These are phyloP conservation scores for Phaseolus lunatus DNA, from an alignment of 306 rosid genomes.

Conservation along the genomic window DNA sequence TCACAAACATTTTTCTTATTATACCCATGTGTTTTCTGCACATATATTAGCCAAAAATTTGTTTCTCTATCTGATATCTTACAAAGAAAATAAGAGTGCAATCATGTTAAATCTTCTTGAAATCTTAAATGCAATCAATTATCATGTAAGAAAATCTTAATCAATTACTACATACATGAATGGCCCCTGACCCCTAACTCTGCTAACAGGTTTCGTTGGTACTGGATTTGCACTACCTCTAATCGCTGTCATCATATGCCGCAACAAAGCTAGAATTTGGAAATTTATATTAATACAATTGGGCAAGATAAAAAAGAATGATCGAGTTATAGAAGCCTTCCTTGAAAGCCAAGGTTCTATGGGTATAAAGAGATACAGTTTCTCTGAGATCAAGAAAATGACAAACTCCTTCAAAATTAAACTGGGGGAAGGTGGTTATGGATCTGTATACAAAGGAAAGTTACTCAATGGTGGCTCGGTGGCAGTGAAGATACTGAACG, in stretches of 20 bases:
- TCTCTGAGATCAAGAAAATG: slow-evolving; percentile 52
- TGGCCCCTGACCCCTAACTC: slow-evolving; percentile 14
- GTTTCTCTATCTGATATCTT: not conserved
- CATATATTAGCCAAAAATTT: not conserved
- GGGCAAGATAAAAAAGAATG: slow-evolving; percentile 28
- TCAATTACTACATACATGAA: not conserved
- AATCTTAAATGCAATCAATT: not conserved
- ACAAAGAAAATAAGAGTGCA: slow-evolving; percentile 20
- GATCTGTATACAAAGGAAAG: slow-evolving; percentile 58
- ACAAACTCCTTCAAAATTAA: slow-evolving; percentile 55
- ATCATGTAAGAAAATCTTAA: not conserved
- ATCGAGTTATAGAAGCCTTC: slow-evolving; percentile 48
- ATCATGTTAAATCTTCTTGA: slow-evolving; percentile 1
- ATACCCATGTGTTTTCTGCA: not conserved
- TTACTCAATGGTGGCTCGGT: slow-evolving; percentile 38
- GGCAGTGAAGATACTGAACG: slow-evolving; percentile 56
- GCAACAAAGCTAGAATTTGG: slow-evolving; percentile 46
- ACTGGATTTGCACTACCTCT: slow-evolving; percentile 55
- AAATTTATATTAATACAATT: slow-evolving; percentile 32
- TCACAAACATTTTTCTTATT: not conserved
- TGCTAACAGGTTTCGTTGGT: slow-evolving; percentile 47
- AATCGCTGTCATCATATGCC: slow-evolving; percentile 52
- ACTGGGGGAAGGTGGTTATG: slow-evolving; percentile 65
- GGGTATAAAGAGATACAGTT: slow-evolving; percentile 46
- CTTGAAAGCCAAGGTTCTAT: slow-evolving; percentile 49